These are phyloP conservation scores for Chenopodium album DNA, from an alignment of 148 eudicot genomes.

Conservation along the genomic window DNA sequence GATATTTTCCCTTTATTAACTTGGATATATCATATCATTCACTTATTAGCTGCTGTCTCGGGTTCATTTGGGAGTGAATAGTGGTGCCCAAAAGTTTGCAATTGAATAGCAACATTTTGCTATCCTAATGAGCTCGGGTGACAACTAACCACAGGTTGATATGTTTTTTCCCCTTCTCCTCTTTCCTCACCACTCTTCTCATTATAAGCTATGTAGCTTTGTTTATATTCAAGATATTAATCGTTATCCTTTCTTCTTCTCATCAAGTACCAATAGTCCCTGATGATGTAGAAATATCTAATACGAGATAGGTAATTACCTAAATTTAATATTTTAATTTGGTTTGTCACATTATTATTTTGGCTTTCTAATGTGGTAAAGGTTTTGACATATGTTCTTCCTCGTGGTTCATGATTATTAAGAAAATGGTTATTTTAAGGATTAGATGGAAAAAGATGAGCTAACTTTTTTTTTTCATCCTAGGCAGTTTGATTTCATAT, in stretches of 20 bases:
- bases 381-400: background rate
- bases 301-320: constrained; percentile 46
- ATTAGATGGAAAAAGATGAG: background rate
- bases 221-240: constrained; percentile 1
- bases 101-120: constrained; percentile 77
- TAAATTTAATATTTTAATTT: background rate
- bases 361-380: background rate
- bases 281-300: constrained; percentile 55
- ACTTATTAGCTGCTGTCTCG: constrained; percentile 21
- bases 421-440: too few relatives aligned
- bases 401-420: background rate
- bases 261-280: constrained; percentile 52
- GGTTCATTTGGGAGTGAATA: constrained; percentile 75
- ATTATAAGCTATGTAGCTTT: background rate
- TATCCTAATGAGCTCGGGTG: constrained; percentile 84
- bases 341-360: background rate
- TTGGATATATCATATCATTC: background rate
- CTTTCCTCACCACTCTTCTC: background rate
- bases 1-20: background rate
- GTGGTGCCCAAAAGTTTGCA: constrained; percentile 57
- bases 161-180: too few relatives aligned
- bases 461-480: too few relatives aligned
- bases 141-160: constrained; percentile 63
- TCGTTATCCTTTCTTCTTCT: constrained; percentile 9
- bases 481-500: background rate